These are phyloP conservation scores for Chalaropsis thielavioides DNA, from an alignment of 2,329 filamentous ascomycete genomes.

Conservation along the genomic window DNA sequence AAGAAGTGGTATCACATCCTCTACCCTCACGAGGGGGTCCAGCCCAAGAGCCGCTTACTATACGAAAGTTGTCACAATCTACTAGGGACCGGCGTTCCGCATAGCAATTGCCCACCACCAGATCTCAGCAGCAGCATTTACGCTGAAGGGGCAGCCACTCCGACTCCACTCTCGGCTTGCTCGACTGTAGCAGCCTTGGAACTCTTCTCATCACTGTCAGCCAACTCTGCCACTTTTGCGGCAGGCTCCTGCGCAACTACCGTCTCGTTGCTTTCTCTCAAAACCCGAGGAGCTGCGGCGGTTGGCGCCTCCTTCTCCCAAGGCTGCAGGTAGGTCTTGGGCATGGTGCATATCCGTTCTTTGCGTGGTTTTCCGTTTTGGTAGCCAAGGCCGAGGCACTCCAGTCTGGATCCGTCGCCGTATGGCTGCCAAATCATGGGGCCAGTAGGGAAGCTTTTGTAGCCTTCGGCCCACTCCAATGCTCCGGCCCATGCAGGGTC, in stretches of 20 bases:
- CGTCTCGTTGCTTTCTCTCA: constrained; percentile 8
- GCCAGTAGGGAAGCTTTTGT: constrained; percentile 39
- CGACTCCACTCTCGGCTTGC: constrained; percentile 6
- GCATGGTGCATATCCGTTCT: constrained; percentile 38
- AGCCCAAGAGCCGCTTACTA: background rate
- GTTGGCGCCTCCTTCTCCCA: constrained; percentile 13
- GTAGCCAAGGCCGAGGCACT: constrained; percentile 40
- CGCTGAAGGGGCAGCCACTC: constrained; percentile 6
- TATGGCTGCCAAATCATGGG: constrained; percentile 44
- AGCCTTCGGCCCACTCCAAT: constrained; percentile 37
- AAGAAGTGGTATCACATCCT: constrained; percentile 13
- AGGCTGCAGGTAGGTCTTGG: constrained; percentile 28
- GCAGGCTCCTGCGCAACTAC: constrained; percentile 4
- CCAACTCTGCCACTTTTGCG: constrained; percentile 14
- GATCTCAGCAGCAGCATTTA: background rate
- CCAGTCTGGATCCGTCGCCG: constrained; percentile 32
- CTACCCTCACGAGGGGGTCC: background rate
- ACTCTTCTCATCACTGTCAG: constrained; percentile 21
- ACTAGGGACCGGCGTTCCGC: background rate
- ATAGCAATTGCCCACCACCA: background rate
- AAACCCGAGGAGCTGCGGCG: background rate
- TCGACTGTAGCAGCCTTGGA: constrained; percentile 11
- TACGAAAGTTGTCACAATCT: background rate
- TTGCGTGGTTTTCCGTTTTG: constrained; percentile 31
- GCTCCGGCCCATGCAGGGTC: constrained; percentile 45